Base-by-base conservation (phyloP, 2,329 filamentous ascomycete genomes). In the Penicillium sp. region DNA sequence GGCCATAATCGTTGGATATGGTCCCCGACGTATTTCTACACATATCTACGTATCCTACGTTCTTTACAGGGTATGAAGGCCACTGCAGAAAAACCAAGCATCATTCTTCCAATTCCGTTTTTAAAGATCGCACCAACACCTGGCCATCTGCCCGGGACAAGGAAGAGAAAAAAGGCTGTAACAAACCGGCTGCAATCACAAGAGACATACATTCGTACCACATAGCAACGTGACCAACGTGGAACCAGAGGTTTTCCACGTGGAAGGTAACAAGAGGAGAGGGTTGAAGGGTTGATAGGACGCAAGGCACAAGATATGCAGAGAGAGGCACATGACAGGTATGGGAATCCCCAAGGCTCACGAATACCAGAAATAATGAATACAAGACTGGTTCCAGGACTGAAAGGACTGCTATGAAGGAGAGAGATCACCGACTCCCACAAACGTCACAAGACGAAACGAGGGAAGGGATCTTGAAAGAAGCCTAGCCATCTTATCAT, bases 171-270 rank as follows among this genome's bases (percentile, higher is more conserved):
- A 45, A 41, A 38, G 35, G 30, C 38, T 31, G 40, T 44, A 52
- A 54, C 39, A 51, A 44, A 50, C 53, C 50, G 40, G 49, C 49
- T 57, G 46, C 40, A 57, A 55, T 45, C 30, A 53, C 51, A 51
- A 33, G 46, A 50, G 41, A 55, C 55, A 50, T 60, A 57, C 55
- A 58, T 56, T 59, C 58, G 52, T 61, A 57, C 44, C 56, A 57
- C 62, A 58, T 65, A 54, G 51, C 56, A 55, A 61, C 57, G 50
- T 54, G 46, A 58, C 47, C 51, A 44, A 46, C 22, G 5, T 14
- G 27, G 24, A 31, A 20, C 18, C 4, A 8, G 13, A 33, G 2
- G 18, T 5, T 9, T 20, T 13, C 42, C 22, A 20, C 22, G 10
- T 24, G 43, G 43, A 28, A 44, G 20, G 8, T 8, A 28, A 43